Base-by-base conservation (phyloP, 164 flowering plant genomes). In the Chloranthus sessilifolius region DNA sequence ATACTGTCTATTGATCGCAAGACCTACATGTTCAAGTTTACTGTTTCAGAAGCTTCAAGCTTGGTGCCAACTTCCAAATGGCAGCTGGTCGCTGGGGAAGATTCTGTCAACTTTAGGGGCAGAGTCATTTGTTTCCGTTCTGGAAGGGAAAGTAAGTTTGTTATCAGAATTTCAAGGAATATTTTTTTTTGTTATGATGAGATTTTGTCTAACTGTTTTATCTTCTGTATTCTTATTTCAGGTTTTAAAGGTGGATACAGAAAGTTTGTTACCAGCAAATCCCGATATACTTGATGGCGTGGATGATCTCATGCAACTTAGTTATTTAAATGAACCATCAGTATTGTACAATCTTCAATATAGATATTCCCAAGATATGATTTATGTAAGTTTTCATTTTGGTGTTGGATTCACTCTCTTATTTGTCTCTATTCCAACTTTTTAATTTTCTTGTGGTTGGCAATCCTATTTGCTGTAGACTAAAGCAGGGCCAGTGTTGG, bases 281-380 rank as follows among this genome's bases (percentile, higher is more conserved):
- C 99, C 99, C 53, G 95, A 87, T 69, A 94, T 94, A 41, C 96
- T 94, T 64, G 97, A 84, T 65, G 99, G 97, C 28, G 99, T 94
- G 23, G 97, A 89, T 71, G 91, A 94, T 70, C 95, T 94, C 24
- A 83, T 94, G 97, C 99, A 94, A 69, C 85, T 94, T 37, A 94
- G 99, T 76, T 94, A 87, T 71, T 68, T 94, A 52, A 82, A 81
- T 72, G 99, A 94, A 56, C 97, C 99, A 29, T 78, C 99, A 44
- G 99, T 94, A 9, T 60, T 94, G 67, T 85, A 83, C 75, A 87
- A 94, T 73, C 90, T 94, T 67, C 81, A 88, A 29, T 78, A 75
- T 30, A 77, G 99, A 85, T 94, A 94, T 65, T 61, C 79, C 41
- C 77, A 70, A 59, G 78, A 94, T 64, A 68, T 80, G 79, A 92